phyloP scores from a whole-genome alignment of 75 land plant species.

The Pinus albicaulis region DNA sequence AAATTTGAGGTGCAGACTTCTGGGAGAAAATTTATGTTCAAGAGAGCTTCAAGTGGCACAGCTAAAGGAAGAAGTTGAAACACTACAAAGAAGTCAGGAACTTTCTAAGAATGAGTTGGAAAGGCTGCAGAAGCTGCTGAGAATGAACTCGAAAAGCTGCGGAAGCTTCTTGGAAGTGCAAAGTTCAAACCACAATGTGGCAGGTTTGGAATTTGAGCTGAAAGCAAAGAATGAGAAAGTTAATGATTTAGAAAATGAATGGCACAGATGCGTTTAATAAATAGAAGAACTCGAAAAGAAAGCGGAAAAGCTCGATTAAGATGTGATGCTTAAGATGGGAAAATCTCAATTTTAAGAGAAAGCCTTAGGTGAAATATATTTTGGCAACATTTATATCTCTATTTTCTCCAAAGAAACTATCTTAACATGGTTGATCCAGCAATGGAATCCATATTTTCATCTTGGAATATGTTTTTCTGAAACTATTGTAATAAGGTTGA shows the following conservation, averaged over 20 bases:
- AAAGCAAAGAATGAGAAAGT: slow-evolving; percentile 49
- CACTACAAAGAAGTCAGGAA: slow-evolving; percentile 39
- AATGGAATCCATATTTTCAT: too few relatives aligned
- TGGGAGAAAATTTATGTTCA: slow-evolving; percentile 53
- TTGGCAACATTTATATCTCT: too few relatives aligned
- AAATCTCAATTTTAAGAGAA: too few relatives aligned
- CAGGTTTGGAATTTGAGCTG: slow-evolving; percentile 43
- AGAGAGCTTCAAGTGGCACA: slow-evolving; percentile 63
- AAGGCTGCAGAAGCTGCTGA: slow-evolving; percentile 19
- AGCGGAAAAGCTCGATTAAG: slow-evolving; percentile 53
- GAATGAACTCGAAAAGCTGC: too few relatives aligned
- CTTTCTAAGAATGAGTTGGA: slow-evolving; percentile 45
- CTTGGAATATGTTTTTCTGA: too few relatives aligned
- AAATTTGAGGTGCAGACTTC: slow-evolving; percentile 28
- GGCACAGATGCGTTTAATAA: slow-evolving; percentile 46
- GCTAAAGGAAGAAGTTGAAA: slow-evolving; percentile 45
- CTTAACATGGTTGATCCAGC: too few relatives aligned
- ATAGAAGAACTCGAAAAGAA: slow-evolving; percentile 51
- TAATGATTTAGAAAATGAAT: slow-evolving; percentile 30
- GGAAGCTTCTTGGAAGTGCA: too few relatives aligned
- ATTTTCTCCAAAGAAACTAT: too few relatives aligned
- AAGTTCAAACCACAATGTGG: slow-evolving; percentile 26
- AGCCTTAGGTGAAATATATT: too few relatives aligned
- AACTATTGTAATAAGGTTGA: too few relatives aligned
- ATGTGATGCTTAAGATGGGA: too few relatives aligned